Conservation (phyloP, 2,329 filamentous ascomycete genomes). For the Furcasterigmium furcatum region DNA sequence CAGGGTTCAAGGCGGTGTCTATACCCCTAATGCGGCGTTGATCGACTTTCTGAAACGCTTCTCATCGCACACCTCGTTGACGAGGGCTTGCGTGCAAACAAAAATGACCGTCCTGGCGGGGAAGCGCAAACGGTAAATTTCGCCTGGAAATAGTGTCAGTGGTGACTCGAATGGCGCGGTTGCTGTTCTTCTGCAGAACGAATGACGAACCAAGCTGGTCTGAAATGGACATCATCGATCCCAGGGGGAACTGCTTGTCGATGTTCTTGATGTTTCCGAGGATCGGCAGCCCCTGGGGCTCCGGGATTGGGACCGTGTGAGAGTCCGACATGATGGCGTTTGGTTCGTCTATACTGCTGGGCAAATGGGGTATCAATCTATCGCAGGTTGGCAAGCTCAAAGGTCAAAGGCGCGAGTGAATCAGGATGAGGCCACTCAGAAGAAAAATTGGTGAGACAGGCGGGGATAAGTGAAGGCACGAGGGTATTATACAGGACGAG, state of each 20-base stretch:
- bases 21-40: conserved; percentile 34
- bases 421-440: too few relatives aligned
- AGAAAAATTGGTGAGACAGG: too few relatives aligned
- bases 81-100: conserved; percentile 48
- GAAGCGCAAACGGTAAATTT: conserved; percentile 56
- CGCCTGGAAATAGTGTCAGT: conserved; percentile 32
- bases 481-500: too few relatives aligned
- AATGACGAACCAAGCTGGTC: conserved; percentile 64
- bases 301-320: conserved; percentile 13
- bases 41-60: conserved; percentile 61
- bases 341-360: too few relatives aligned
- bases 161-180: too few relatives aligned
- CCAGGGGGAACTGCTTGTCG: conserved; percentile 52
- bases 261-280: conserved; percentile 65
- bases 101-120: conserved; percentile 45
- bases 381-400: too few relatives aligned
- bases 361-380: too few relatives aligned
- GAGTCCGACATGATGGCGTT: background rate
- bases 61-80: conserved; percentile 65
- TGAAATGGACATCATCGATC: conserved; percentile 53
- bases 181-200: too few relatives aligned
- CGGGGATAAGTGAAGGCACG: too few relatives aligned
- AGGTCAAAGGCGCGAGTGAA: too few relatives aligned
- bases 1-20: accelerated
- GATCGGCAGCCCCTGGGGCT: conserved; percentile 60